Conservation (phyloP, 345 rosid species). For the Salix koriyanagi region DNA sequence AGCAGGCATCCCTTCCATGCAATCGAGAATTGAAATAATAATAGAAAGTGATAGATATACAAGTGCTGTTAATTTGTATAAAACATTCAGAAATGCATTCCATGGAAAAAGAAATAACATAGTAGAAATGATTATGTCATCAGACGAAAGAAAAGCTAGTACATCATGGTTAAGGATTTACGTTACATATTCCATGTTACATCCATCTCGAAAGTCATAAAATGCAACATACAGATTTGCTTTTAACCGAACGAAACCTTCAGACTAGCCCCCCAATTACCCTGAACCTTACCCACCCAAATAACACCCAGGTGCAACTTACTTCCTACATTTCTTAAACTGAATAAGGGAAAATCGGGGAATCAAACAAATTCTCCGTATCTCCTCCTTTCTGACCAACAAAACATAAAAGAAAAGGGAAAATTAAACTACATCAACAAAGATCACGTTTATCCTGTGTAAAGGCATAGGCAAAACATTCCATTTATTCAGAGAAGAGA, state of each 20-base stretch:
- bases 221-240: constrained; percentile 14
- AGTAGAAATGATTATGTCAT: background rate
- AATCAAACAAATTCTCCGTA: background rate
- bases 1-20: background rate
- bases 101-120: background rate
- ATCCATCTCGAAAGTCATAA: background rate
- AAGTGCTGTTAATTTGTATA: background rate
- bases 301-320: constrained; percentile 1
- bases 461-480: constrained; percentile 4
- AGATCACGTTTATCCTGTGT: constrained; percentile 8
- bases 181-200: constrained; percentile 10
- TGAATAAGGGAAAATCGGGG: constrained; percentile 11
- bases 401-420: background rate
- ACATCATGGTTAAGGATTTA: constrained; percentile 12
- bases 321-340: constrained; percentile 11
- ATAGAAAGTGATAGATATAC: background rate
- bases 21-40: background rate
- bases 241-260: constrained; percentile 1
- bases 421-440: constrained; percentile 10
- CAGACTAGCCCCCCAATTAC: background rate
- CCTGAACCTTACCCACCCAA: background rate
- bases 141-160: constrained; percentile 3
- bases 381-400: constrained; percentile 10
- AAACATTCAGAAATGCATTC: background rate
- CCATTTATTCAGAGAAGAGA: constrained; percentile 32